Evolutionary conservation across 1,284 basidiomycete genomes (phyloP), one percentile per base, ranked within the genome.

Genomic region (Retiboletus fuscus): DNA sequence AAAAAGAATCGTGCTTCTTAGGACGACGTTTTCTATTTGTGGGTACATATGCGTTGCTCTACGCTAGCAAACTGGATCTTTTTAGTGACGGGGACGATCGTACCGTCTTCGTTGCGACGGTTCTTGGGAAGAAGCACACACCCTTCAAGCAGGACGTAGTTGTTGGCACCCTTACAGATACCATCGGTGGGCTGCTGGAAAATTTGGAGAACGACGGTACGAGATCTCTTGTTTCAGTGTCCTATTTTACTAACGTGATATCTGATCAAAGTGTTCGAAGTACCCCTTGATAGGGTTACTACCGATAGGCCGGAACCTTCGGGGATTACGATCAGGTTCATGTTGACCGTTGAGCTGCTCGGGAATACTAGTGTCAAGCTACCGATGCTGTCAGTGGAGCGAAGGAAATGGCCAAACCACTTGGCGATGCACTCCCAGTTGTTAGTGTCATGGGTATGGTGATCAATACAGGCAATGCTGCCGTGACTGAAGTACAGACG

Each of bases 1-100:
- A 41, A 7, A 26, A 46, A 60, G 7, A 68, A 60, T 62, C 3
- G 22, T 2, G 20, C 34, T 2, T 61, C 30, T 28, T 75, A 71
- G 72, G 7, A 61, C 12, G 55, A 67, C 0, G n/a, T 20, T 1
- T 39, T 70, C 7, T 65, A 58, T 60, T 60, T 60, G 57, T 60
- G 34, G 28, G 57, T 60, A 24, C 34, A 41, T 22, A 26, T 16
- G 11, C 24, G 16, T 10, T 16, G 53, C 26, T 30, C 34, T 2
- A 60, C 7, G 24, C 30, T n/a, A n/a, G n/a, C n/a, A n/a, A n/a
- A n/a, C n/a, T n/a, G n/a, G n/a, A n/a, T n/a, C n/a, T n/a, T n/a
- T n/a, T 57, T 57, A 57, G 53, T 22, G 53, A 57, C 20, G 57
- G 20, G 34, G 22, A 60, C 13, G 34, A 34, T 41, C 30, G 34